phyloP scores from a whole-genome alignment of 805 yeast genomes.

The Saccharomycopsis babjevae region DNA sequence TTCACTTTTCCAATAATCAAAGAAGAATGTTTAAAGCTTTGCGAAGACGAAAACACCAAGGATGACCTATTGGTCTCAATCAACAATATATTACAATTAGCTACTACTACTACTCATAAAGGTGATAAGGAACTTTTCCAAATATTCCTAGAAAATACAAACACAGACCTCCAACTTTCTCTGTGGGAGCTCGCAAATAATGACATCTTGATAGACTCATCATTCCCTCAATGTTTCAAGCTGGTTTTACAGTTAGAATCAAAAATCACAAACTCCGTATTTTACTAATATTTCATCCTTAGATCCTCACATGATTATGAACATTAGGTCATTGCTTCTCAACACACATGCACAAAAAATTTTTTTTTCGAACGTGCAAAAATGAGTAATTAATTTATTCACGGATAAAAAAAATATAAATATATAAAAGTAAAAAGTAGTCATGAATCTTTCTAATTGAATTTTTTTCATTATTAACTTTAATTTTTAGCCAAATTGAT shows the following conservation, averaged over 20 bases:
- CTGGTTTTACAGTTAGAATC: background rate
- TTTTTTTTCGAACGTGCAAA: background rate
- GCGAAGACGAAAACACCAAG: background rate
- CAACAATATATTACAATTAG: background rate
- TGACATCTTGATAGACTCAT: background rate
- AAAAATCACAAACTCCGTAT: background rate
- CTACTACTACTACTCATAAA: background rate
- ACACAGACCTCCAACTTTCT: background rate
- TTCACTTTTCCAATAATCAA: conserved; percentile 8
- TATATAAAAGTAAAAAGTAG: background rate
- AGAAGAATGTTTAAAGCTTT: conserved; percentile 1
- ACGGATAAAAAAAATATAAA: background rate
- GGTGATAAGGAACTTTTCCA: background rate
- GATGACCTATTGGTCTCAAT: background rate
- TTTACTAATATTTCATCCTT: background rate
- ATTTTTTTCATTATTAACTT: background rate
- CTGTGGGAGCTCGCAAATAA: background rate
- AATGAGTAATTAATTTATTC: background rate
- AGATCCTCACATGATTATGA: background rate
- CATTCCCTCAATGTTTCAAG: background rate
- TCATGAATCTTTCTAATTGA: background rate
- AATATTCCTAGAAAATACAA: background rate
- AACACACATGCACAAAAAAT: background rate
- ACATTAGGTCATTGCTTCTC: background rate
- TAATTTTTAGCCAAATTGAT: background rate